Evolutionary conservation across 1,284 basidiomycete species (phyloP).

Genomic region (Leccinum huronense): DNA sequence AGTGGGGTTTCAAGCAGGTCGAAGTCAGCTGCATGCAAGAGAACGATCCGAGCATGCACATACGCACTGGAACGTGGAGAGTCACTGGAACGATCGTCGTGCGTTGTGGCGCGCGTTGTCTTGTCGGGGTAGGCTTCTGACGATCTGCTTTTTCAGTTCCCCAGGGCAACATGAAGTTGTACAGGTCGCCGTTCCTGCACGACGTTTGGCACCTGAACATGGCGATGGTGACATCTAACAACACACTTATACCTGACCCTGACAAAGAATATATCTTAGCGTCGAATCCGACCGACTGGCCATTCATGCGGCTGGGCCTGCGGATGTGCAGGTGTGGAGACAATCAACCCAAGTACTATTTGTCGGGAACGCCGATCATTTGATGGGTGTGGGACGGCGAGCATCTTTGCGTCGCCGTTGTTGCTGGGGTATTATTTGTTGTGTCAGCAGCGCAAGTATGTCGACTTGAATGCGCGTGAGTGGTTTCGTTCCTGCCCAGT

Average conservation of each 20-base stretch:
- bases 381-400: constrained; percentile 85
- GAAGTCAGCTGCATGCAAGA: constrained; percentile 94
- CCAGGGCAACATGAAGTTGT: constrained; percentile 76
- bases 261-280: constrained; percentile 99
- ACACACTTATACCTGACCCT: constrained; percentile 93
- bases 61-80: constrained; percentile 98
- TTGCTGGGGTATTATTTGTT: constrained; percentile 73
- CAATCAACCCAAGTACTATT: constrained; percentile 86
- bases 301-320: constrained; percentile 82
- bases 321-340: constrained; percentile 99
- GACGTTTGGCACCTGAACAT: constrained; percentile 99
- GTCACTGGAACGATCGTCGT: constrained; percentile 93
- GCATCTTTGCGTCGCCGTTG: constrained; percentile 58
- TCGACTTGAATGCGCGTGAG: constrained; percentile 85
- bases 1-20: constrained; percentile 99
- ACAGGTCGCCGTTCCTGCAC: constrained; percentile 89
- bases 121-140: constrained; percentile 6
- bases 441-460: constrained; percentile 84
- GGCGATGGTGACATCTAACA: constrained; percentile 99
- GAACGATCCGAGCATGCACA: constrained; percentile 78
- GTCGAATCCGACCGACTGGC: constrained; percentile 92
- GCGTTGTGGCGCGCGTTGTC: constrained; percentile 37
- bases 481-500: constrained; percentile 18
- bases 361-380: constrained; percentile 89
- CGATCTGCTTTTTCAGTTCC: constrained; percentile 58